phyloP scores from a whole-genome alignment of 306 rosid species.

The Neltuma alba region DNA sequence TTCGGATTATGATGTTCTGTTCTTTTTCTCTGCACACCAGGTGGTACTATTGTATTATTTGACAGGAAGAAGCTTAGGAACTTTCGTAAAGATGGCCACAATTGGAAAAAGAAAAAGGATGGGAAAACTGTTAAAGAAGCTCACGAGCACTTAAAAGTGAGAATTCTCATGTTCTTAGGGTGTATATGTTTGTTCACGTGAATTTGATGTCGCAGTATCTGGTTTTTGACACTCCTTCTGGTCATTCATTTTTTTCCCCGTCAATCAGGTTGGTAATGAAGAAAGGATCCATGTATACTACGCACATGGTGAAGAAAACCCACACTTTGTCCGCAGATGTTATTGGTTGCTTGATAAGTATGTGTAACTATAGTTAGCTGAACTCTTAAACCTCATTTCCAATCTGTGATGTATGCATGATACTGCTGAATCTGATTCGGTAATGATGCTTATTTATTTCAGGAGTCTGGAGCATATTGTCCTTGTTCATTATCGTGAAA shows the following conservation, averaged over 20 bases:
- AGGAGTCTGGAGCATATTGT: conserved; percentile 93
- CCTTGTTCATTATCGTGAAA: conserved; percentile 98
- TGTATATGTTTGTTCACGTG: conserved; percentile 13
- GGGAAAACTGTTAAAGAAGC: conserved; percentile 99
- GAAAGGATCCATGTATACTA: conserved; percentile 98
- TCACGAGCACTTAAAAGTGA: conserved; percentile 97
- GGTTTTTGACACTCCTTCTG: conserved; percentile 33
- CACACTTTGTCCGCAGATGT: conserved; percentile 90
- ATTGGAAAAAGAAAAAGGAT: conserved; percentile 97
- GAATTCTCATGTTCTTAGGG: conserved; percentile 39
- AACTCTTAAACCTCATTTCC: conserved; percentile 28
- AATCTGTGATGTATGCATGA: conserved; percentile 14
- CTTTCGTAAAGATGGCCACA: conserved; percentile 95
- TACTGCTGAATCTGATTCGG: conserved; percentile 31
- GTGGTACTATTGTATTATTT: conserved; percentile 79
- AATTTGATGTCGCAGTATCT: conserved; percentile 1
- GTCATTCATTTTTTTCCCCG: conserved; percentile 17
- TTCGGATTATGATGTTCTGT: background rate
- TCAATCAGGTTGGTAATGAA: conserved; percentile 85
- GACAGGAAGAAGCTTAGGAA: conserved; percentile 95
- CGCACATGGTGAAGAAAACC: conserved; percentile 85
- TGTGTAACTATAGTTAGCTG: conserved; percentile 40
- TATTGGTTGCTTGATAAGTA: conserved; percentile 99
- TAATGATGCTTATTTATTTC: conserved; percentile 42
- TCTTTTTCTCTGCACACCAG: conserved; percentile 54